Evolutionary conservation across 2,329 filamentous ascomycete species (phyloP).

Genomic region (Drechslerella coelobrocha): DNA sequence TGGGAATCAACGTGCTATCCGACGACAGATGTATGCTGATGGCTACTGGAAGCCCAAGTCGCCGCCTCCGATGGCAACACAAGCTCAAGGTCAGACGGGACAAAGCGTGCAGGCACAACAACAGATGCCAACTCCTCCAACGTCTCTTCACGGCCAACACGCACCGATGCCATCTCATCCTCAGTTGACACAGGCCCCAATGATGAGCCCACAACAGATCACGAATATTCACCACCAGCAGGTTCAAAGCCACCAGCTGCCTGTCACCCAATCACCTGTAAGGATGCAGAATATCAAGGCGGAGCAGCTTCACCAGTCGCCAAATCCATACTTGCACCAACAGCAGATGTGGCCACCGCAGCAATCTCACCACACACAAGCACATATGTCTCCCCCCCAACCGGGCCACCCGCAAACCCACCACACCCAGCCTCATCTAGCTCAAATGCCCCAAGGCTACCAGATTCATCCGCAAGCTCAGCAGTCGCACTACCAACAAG

Average conservation of each 20-base stretch:
- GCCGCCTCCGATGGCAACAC: conserved; percentile 38
- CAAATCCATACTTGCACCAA: conserved; percentile 69
- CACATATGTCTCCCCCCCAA: conserved; percentile 67
- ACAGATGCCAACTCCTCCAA: conserved; percentile 69
- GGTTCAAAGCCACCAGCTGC: conserved; percentile 62
- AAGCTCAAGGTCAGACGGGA: conserved; percentile 15
- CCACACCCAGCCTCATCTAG: conserved; percentile 58
- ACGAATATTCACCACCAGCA: conserved; percentile 67
- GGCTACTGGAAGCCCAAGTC: conserved; percentile 76
- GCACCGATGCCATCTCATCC: conserved; percentile 60
- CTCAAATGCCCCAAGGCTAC: conserved; percentile 59
- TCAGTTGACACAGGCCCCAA: conserved; percentile 56
- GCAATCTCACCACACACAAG: conserved; percentile 62
- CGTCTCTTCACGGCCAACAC: conserved; percentile 65
- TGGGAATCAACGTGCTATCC: conserved; percentile 78
- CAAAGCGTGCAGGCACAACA: conserved; percentile 58
- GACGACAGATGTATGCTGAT: conserved; percentile 75
- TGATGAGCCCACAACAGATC: conserved; percentile 66
- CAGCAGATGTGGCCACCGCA: conserved; percentile 68
- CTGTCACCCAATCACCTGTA: conserved; percentile 63
- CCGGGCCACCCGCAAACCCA: conserved; percentile 36
- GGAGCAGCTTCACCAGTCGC: conserved; percentile 66
- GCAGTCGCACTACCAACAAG: conserved; percentile 52
- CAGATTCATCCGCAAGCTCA: conserved; percentile 59
- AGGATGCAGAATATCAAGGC: conserved; percentile 67